Base-by-base conservation (phyloP, 257 asterid species). In the Petrea volubilis region DNA sequence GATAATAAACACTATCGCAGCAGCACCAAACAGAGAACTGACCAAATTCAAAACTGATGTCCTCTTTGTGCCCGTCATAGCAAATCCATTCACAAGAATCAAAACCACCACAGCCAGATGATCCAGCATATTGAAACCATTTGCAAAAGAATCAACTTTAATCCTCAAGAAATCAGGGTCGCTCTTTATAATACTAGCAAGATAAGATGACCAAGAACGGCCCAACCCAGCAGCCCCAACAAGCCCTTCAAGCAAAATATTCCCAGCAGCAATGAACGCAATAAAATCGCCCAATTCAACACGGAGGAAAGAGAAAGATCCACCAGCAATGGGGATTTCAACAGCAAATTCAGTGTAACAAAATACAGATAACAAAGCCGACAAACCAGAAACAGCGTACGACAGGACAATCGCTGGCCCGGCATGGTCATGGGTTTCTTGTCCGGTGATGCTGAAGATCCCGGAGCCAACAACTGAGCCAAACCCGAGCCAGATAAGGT, bases 181-280 rank as follows among this genome's bases (percentile, higher is more conserved):
- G 36, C 61, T 80, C 25, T 75, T 88, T 10, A 91, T 61, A 5
- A 91, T 47, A 24, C 88, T 86, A 14, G 99, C 89, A 40, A 94
- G 77, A 71, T 94, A 91, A 0, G 98, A 91, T 0, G 98, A 82
- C 99, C 99, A 94, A 0, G 99, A 86, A 5, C 99, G 89, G 12
- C 99, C 98, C 68, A 91, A 80, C 2, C 99, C 99, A 14, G 99
- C 99, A 31, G 99, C 91, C 23, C 98, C 98, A 0, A 94, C 98
- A 51, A 94, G 79, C 6, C 92, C 97, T 55, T 94, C 98, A 13
- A 94, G 70, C 25, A 94, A 25, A 47, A 94, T 92, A 51, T 94
- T 94, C 0, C 93, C 97, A 23, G 97, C 97, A 36, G 99, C 99
- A 29, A 94, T 86, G 23, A 82, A 94, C 3, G 99, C 97, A 23